These are phyloP conservation scores for Aethionema arabicum DNA, from an alignment of 345 rosid genomes.

Conservation along the genomic window DNA sequence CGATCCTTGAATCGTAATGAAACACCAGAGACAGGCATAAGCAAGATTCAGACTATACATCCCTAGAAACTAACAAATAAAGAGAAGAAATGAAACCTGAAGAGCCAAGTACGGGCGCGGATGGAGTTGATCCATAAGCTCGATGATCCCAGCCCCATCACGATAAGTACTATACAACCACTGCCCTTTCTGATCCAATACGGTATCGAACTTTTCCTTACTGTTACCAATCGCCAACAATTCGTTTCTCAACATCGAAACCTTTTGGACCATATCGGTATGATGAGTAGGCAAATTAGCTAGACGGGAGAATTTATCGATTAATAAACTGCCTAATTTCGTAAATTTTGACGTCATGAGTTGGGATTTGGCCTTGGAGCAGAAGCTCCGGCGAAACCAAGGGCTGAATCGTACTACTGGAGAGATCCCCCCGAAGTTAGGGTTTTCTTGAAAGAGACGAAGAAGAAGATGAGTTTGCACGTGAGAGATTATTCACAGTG, in stretches of 20 bases:
- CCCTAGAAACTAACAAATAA: background rate
- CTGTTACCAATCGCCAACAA: conserved; percentile 39
- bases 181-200: conserved; percentile 56
- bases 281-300: conserved; percentile 14
- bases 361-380: conserved; percentile 5
- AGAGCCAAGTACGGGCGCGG: conserved; percentile 54
- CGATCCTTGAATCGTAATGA: background rate
- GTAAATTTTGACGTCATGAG: conserved; percentile 26
- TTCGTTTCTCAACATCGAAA: conserved; percentile 45
- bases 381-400: conserved; percentile 5
- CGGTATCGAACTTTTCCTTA: conserved; percentile 40
- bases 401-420: conserved; percentile 3
- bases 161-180: conserved; percentile 40
- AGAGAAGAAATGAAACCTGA: conserved; percentile 46
- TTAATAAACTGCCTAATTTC: conserved; percentile 31
- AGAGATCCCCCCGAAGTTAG: conserved; percentile 22
- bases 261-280: conserved; percentile 35
- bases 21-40: background rate
- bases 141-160: conserved; percentile 53
- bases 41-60: conserved; percentile 25
- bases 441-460: conserved; percentile 19
- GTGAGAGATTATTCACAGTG: too few species aligned
- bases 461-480: background rate
- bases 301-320: conserved; percentile 29
- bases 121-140: conserved; percentile 58